A percentile compares a stretch with the other conserved stretches of the same genome.
Evolutionary conservation across 108 stramenopile species (phyloP).

Genomic region (Pseudonitzschia delicatissima): DNA sequence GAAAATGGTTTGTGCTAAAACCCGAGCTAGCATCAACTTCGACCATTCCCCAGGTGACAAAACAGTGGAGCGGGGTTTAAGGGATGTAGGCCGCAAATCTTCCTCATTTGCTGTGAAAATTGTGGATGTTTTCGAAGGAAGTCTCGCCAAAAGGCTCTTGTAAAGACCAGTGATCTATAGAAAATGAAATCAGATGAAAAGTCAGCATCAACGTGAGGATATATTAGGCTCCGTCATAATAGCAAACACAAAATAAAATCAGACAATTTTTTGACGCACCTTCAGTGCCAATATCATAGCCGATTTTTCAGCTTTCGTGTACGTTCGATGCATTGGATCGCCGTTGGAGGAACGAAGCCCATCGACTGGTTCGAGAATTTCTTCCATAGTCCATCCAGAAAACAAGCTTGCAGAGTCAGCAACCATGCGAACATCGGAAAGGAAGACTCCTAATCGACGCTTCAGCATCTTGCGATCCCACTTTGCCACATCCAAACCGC

Average conservation of each 20-base stretch:
- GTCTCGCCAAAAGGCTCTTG: conserved; percentile 46
- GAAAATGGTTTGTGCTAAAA: conserved; percentile 73
- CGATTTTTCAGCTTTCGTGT: conserved; percentile 51
- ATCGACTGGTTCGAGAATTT: conserved; percentile 78
- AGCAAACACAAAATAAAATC: neutral
- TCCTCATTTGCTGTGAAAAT: conserved; percentile 80
- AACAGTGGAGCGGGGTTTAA: conserved; percentile 49
- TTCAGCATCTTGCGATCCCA: conserved; percentile 73
- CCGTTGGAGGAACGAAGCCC: conserved; percentile 3
- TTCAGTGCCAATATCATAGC: conserved; percentile 65
- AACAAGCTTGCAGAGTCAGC: conserved; percentile 61
- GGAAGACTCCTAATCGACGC: conserved; percentile 61
- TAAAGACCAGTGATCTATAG: conserved; percentile 71
- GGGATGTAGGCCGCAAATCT: conserved; percentile 60
- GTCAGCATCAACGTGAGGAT: neutral
- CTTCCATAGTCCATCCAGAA: conserved; percentile 70
- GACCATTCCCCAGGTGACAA: conserved; percentile 87
- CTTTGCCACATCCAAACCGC: conserved; percentile 66
- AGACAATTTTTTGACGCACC: conserved; percentile 29
- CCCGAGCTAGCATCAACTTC: conserved; percentile 65
- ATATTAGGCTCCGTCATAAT: neutral
- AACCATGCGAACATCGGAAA: conserved; percentile 72
- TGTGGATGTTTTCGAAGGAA: conserved; percentile 75
- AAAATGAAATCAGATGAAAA: neutral
- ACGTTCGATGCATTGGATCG: conserved; percentile 1